A percentile compares a stretch with the other conserved stretches of the same genome.
These are phyloP conservation scores for Magnusiomyces starmeri DNA, from an alignment of 1,139 yeast species.

Conservation along the genomic window DNA sequence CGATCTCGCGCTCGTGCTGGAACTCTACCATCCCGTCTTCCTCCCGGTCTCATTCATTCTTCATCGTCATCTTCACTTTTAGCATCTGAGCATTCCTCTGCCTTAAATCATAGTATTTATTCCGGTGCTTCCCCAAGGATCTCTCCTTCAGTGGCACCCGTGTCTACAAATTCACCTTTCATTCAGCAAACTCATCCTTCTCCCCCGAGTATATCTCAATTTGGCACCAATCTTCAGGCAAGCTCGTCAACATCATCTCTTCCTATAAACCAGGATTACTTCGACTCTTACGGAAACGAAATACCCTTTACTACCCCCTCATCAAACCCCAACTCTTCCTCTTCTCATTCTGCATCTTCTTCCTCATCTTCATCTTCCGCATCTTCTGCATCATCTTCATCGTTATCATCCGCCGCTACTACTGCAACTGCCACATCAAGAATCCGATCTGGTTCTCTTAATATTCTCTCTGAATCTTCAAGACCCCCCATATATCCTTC, in stretches of 20 bases:
- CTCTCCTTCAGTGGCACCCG: slow-evolving; percentile 2
- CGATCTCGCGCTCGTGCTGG: slow-evolving; percentile 39
- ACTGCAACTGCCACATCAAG: slow-evolving; percentile 15
- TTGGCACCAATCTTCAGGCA: slow-evolving; percentile 13
- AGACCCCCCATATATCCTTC: slow-evolving; percentile 27
- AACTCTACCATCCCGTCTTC: slow-evolving; percentile 38
- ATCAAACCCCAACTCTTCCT: slow-evolving; percentile 8
- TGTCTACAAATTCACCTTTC: not conserved
- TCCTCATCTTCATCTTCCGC: slow-evolving; percentile 6
- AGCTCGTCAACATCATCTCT: slow-evolving; percentile 17
- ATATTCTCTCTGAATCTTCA: slow-evolving; percentile 29
- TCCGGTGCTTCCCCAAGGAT: not conserved
- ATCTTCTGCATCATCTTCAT: not conserved
- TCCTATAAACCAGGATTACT: slow-evolving; percentile 8
- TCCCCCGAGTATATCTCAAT: slow-evolving; percentile 5
- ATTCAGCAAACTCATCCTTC: not conserved
- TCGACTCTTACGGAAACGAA: slow-evolving; percentile 13
- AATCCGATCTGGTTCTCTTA: slow-evolving; percentile 33
- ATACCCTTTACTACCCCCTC: slow-evolving; percentile 18
- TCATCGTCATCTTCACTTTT: slow-evolving; percentile 16
- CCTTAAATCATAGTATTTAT: slow-evolving; percentile 7
- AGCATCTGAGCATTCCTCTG: slow-evolving; percentile 10
- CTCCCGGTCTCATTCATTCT: slow-evolving; percentile 25
- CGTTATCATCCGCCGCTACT: not conserved
- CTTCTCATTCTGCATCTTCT: slow-evolving; percentile 9